Percentiles rank a stretch among this genome's conserved stretches.
phyloP scores from a whole-genome alignment of 2,329 filamentous ascomycete genomes.

The Phialemoniopsis sp. region DNA sequence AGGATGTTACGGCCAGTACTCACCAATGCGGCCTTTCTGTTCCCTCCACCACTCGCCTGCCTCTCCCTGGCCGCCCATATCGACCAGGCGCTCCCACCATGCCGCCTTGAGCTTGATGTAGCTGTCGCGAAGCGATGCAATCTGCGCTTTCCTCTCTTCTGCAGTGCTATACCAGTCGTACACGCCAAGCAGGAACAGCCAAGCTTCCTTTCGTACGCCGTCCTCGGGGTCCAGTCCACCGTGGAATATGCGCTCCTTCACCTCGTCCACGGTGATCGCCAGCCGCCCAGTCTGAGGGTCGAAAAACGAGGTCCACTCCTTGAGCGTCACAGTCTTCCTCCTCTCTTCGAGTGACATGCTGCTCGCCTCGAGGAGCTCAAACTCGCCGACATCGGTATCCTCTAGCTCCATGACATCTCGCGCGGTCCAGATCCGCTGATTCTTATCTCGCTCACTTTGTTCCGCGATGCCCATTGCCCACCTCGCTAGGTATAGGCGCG shows the following conservation, averaged over 20 bases:
- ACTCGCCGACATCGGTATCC: slow-evolving; percentile 91
- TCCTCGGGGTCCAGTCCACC: slow-evolving; percentile 86
- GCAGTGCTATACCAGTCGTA: slow-evolving; percentile 88
- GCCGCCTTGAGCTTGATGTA: slow-evolving; percentile 90
- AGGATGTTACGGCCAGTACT: slow-evolving; percentile 26
- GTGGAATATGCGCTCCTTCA: slow-evolving; percentile 96
- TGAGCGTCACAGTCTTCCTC: slow-evolving; percentile 70
- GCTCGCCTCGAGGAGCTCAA: slow-evolving; percentile 82
- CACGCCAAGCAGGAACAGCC: slow-evolving; percentile 89
- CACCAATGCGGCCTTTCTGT: slow-evolving; percentile 89
- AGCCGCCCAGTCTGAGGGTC: slow-evolving; percentile 70
- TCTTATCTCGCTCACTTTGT: slow-evolving; percentile 85
- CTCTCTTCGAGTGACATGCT: slow-evolving; percentile 71
- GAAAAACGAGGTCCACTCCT: slow-evolving; percentile 92
- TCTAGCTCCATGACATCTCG: slow-evolving; percentile 91
- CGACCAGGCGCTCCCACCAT: slow-evolving; percentile 94
- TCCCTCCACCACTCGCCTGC: slow-evolving; percentile 96
- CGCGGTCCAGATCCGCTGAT: slow-evolving; percentile 87
- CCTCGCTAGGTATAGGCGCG: slow-evolving; percentile 85
- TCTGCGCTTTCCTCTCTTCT: slow-evolving; percentile 77
- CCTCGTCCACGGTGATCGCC: slow-evolving; percentile 79
- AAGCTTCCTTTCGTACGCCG: slow-evolving; percentile 91
- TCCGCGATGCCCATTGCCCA: slow-evolving; percentile 99
- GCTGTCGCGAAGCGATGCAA: slow-evolving; percentile 84
- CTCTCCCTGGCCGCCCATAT: slow-evolving; percentile 74